Base-by-base conservation (phyloP, 257 asterid genomes). In the Oldenlandia corymbosa region DNA sequence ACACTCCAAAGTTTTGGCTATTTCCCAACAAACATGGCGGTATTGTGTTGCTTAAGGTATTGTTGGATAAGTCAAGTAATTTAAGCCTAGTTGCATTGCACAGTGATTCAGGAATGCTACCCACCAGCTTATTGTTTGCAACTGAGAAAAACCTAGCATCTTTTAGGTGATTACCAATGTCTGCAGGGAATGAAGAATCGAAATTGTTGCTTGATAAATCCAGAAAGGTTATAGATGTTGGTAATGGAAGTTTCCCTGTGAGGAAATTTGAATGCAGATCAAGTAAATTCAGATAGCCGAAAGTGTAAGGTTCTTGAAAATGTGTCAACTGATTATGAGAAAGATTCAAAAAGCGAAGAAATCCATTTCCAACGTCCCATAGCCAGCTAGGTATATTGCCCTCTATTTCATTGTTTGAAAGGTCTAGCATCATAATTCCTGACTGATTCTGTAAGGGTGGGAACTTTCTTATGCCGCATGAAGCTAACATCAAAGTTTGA, bases 341-440 rank as follows among this genome's bases (percentile, higher is more conserved):
- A 34, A 86, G 84, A 66, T 84, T 78, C 60, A 84, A 32, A 37
- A 58, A 61, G 2, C 66, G 70, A 1, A 77, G 73, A 52, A 34
- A 60, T 7, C 77, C 76, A 13, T 69, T 34, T 1, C 76, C 72
- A 21, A 65, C 60, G 59, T 77, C 78, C 94, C 88, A 85, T 13
- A 83, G 4, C 86, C 86, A 85, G 37, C 59, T 81, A 3, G 90
- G 90, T 21, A 83, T 81, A 67, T 72, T 83, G 11, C 94, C 90
- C 2, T 36, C 17, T 58, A 85, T 50, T 32, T 52, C 69, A 63
- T 83, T 85, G 23, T 68, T 51, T 2, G 94, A 81, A 57, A 85
- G 81, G 67, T 83, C 94, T 1, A 85, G 65, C 80, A 68, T 64
- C 3, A 12, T 55, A 28, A 85, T 34, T 14, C 75, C 59, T 43